Base-by-base conservation (phyloP, 441 rosid genomes). In the Populus hybrid region DNA sequence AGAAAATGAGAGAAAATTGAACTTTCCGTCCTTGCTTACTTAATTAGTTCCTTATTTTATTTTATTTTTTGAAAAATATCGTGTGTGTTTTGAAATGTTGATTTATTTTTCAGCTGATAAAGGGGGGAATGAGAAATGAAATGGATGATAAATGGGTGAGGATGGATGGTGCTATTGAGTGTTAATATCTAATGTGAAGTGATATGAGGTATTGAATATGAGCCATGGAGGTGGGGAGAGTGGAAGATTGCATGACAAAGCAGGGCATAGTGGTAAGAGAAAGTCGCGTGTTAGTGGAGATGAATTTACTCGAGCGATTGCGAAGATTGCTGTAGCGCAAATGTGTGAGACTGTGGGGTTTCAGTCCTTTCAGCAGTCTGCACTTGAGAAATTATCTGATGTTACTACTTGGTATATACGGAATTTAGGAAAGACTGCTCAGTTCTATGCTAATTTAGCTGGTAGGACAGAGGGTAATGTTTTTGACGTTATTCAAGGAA, bases 211-310 rank as follows among this genome's bases (percentile, higher is more conserved):
- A 84, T 88, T 85, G 97, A 95, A 92, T 83, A 95, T 95, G 99
- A 95, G 84, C 88, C 84, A 92, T 95, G 97, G 98, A 85, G 94
- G 90, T 64, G 85, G 89, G 87, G 90, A 91, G 90, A 91, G 87
- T 83, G 90, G 86, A 83, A 87, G 85, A 80, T 82, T 87, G 75
- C 84, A 76, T 73, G 92, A 81, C 82, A 84, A 84, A 40, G 31
- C 64, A 24, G 81, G 77, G 6, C n/a, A 66, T 33, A 18, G 4
- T 77, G 53, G 74, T 16, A 83, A 78, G 81, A 78, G 83, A 71
- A 88, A 84, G 78, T 84, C 77, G 8, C 75, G 69, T 64, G 68
- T 61, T 24, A 61, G 82, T 14, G 87, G 82, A 3, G 90, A 84
- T 75, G 91, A 88, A 50, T 96, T 90, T 67, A 74, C 89, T 1